Conservation (phyloP, 768 basidiomycete genomes). For the Kwoniella dendrophila region DNA sequence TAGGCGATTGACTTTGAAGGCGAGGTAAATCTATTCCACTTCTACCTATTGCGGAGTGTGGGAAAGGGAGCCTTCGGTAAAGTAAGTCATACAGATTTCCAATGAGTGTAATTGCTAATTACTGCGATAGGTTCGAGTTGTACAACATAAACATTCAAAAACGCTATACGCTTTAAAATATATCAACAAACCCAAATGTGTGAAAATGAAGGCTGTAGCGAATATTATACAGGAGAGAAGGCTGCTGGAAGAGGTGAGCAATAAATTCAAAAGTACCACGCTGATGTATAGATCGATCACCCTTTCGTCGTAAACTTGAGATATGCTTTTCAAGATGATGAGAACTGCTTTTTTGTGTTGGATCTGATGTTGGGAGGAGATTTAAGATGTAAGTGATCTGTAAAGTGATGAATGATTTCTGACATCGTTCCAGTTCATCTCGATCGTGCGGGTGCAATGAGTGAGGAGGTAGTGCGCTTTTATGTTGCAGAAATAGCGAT, state of each 20-base stretch:
- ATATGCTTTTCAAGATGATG: slow-evolving; percentile 96
- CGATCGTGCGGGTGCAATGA: slow-evolving; percentile 73
- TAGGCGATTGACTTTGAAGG: slow-evolving; percentile 81
- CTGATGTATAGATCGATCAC: slow-evolving; percentile 73
- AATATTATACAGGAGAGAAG: slow-evolving; percentile 93
- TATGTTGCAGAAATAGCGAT: slow-evolving; percentile 88
- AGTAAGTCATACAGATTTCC: slow-evolving; percentile 66
- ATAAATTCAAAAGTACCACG: neutral
- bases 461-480: slow-evolving; percentile 79
- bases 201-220: slow-evolving; percentile 84
- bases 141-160: slow-evolving; percentile 92
- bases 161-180: slow-evolving; percentile 95
- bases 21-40: slow-evolving; percentile 92
- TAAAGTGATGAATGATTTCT: neutral
- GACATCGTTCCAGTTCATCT: slow-evolving; percentile 70
- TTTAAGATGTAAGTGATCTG: slow-evolving; percentile 74
- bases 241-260: slow-evolving; percentile 80
- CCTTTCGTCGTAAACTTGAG: slow-evolving; percentile 86
- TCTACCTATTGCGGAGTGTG: slow-evolving; percentile 90
- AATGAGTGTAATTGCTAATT: no score
- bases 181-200: slow-evolving; percentile 92
- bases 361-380: slow-evolving; percentile 95
- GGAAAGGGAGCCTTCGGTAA: slow-evolving; percentile 99
- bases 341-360: slow-evolving; percentile 96
- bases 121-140: slow-evolving; percentile 77